Base-by-base conservation (phyloP, 2,329 filamentous ascomycete species). In the Diatrype stigma region DNA sequence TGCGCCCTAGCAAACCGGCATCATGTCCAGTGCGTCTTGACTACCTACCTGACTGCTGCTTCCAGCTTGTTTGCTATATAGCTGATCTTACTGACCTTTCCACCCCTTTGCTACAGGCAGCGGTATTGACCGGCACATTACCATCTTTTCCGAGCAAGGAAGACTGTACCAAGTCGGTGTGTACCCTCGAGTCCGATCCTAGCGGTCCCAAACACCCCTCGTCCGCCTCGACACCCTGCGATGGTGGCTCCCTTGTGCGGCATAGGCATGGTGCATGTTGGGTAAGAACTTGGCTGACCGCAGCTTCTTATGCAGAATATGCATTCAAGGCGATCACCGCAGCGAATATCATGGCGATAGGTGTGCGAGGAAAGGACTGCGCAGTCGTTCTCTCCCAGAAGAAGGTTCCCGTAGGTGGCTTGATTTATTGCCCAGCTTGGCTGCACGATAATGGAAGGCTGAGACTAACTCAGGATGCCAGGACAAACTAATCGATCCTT, bases 291-390 rank as follows among this genome's bases (percentile, higher is more conserved):
- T 14, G 45, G 57, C 60, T 67, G 53, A 69, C 56, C 7, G 45
- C 53, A 30, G 45, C 34, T 51, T 51, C 56, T 49, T 47, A 38
- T 59, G 63, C 70, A 97, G 94, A 99, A 82, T 99, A 99, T 93
- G 94, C 94, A 64, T 99, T 99, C 86, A 99, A 99, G 80, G 94
- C 94, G 53, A 99, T 99, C 75, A 99, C 94, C 63, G 93, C 94
- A 55, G 94, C 94, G 63, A 97, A 97, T 75, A 97, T 99, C 78
- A 99, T 96, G 80, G 94, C 94, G 55, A 84, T 99, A 71, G 94
- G 94, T 63, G 85, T 99, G 62, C 84, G 91, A 69, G 94, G 94
- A 73, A 99, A 99, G 81, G 84, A 94, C 76, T 97, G 93, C 67
- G 94, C 94, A 32, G 94, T 99, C 42, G 90, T 99, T 48, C 78